Evolutionary conservation across 1,284 basidiomycete genomes (phyloP), one percentile per base, ranked within the genome.

Genomic region (Vanrija sp.): DNA sequence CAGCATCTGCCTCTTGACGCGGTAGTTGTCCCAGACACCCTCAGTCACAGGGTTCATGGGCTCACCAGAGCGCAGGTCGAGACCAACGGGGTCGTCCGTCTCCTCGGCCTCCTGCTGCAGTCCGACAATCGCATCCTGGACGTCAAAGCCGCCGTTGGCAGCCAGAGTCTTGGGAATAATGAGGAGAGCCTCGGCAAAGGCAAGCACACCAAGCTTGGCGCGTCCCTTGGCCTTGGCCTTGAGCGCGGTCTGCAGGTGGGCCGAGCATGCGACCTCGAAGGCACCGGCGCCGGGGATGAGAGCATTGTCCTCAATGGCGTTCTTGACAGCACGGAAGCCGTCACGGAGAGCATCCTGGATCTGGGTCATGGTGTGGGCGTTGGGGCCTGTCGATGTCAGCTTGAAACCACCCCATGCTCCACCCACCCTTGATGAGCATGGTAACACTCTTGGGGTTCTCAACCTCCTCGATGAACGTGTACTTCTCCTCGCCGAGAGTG

Each of bases 11-110:
- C 95, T 82, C 81, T 98, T 98, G 60, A 98, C 96, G 58, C 96
- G 83, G 77, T 97, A 98, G 78, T 98, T 98, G 77, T 99, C 96
- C 94, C 95, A 98, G 18, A 99, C 86, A 40, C 96, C 96, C 71
- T 92, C 88, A 5, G 91, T 86, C 15, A 91, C 88, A 6, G 96
- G 95, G 72, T 99, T 95, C 72, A 96, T 91, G 4, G 95, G 93
- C 75, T 98, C 93, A 55, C 96, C 96, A 28, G 91, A 90, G 72
- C 91, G 82, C 43, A 98, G 81, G 77, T 98, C 91, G 61, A 99
- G 78, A 25, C 96, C 96, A 59, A 96, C 93, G 63, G 90, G 90
- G 26, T 92, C 93, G 62, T 96, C 93, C 0, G 87, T 86, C 68
- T 91, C 86, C 73, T 98, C 94, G 21, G 62, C 60, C 62, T 98